Evolutionary conservation across 2,329 filamentous ascomycete genomes (phyloP).

Genomic region (Penicillium polonicum): DNA sequence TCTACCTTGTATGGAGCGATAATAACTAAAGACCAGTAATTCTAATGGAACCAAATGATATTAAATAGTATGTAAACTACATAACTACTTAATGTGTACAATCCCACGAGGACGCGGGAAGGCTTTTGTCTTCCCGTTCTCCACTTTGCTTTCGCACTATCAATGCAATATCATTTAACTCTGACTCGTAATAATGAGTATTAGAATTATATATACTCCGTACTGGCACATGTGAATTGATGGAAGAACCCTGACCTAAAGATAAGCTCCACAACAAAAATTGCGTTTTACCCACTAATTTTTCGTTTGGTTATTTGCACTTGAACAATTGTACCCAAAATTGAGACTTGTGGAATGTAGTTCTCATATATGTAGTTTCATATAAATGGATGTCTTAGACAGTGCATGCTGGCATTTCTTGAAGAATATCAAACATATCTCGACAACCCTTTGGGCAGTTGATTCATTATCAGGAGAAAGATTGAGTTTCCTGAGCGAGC

Average conservation of each 20-base stretch:
- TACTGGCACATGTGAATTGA: too few relatives aligned
- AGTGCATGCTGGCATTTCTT: not conserved
- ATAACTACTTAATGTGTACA: too few relatives aligned
- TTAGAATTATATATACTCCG: not conserved
- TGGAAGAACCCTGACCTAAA: too few relatives aligned
- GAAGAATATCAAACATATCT: not conserved
- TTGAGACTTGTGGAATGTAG: not conserved
- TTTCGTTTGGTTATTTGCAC: not conserved
- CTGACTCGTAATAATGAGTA: not conserved
- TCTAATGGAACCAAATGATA: too few relatives aligned
- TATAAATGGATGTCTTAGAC: fast-evolving
- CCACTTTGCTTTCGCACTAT: not conserved
- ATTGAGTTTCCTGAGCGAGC: not conserved
- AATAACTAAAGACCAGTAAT: too few relatives aligned
- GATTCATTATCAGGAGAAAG: not conserved
- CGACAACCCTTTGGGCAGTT: not conserved
- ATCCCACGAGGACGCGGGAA: not conserved
- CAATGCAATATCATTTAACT: not conserved
- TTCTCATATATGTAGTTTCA: not conserved
- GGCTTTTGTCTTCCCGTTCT: not conserved
- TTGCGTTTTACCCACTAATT: not conserved
- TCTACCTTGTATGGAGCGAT: too few relatives aligned
- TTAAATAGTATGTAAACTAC: too few relatives aligned
- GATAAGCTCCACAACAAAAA: not conserved
- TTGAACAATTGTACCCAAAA: not conserved